Conservation (phyloP, 2,329 filamentous ascomycete genomes). For the Cyphellophora europaea region DNA sequence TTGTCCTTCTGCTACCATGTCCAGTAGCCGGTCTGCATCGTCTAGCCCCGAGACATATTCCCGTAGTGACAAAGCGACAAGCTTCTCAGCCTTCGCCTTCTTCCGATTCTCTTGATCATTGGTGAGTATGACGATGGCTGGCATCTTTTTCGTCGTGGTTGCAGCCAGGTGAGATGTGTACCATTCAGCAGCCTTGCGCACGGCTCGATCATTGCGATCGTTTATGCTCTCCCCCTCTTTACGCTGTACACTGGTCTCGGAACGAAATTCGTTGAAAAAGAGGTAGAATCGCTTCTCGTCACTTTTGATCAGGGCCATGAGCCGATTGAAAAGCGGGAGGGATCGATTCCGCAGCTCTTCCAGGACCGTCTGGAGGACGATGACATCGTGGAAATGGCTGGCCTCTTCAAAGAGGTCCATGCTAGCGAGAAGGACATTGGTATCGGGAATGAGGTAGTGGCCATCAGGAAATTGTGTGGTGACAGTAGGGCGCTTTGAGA, state of each 20-base stretch:
- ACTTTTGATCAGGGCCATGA: constrained; percentile 84
- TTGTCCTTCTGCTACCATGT: constrained; percentile 79
- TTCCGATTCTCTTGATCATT: constrained; percentile 82
- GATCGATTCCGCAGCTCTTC: constrained; percentile 94
- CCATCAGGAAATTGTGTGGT: constrained; percentile 75
- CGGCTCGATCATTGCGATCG: constrained; percentile 88
- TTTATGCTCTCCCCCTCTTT: constrained; percentile 79
- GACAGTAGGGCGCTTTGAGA: constrained; percentile 79
- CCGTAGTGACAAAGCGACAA: constrained; percentile 58
- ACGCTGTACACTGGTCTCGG: constrained; percentile 78
- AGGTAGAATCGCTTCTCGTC: constrained; percentile 97
- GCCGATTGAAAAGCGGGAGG: constrained; percentile 84
- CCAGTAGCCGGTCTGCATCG: constrained; percentile 74
- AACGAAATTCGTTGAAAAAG: constrained; percentile 96
- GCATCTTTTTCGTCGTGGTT: constrained; percentile 48
- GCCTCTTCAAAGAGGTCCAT: constrained; percentile 97
- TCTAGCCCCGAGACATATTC: constrained; percentile 80
- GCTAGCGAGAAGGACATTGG: constrained; percentile 86
- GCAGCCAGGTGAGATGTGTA: constrained; percentile 71
- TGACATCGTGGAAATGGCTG: constrained; percentile 89
- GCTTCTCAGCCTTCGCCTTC: constrained; percentile 66
- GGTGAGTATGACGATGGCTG: constrained; percentile 83
- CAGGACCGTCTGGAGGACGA: constrained; percentile 89
- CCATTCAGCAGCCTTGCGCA: constrained; percentile 79
- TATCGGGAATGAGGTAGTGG: constrained; percentile 92